These are phyloP conservation scores for Pisolithus orientalis DNA, from an alignment of 768 basidiomycete species.

Conservation along the genomic window DNA sequence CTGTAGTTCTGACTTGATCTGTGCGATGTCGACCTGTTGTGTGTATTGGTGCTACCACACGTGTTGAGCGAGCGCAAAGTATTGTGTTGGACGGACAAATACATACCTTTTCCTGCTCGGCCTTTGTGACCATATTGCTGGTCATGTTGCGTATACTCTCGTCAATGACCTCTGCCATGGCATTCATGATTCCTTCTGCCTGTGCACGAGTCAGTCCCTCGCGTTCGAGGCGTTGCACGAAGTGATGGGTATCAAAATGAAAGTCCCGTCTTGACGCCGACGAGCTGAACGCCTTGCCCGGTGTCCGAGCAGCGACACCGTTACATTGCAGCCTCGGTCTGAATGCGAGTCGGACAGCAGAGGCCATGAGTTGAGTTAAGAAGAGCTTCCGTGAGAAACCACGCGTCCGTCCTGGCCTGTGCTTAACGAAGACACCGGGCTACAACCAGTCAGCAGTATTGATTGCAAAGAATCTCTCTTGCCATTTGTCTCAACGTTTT, in stretches of 20 bases:
- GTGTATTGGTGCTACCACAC: conserved; percentile 76
- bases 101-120: conserved; percentile 91
- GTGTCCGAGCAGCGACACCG: not conserved
- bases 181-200: conserved; percentile 95
- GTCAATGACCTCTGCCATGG: conserved; percentile 95
- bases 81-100: not conserved
- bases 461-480: no score
- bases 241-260: conserved; percentile 95
- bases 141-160: conserved; percentile 97
- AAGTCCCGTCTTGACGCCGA: conserved; percentile 38
- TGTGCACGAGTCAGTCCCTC: conserved; percentile 87
- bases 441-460: no score
- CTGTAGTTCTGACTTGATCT: conserved; percentile 93
- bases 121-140: conserved; percentile 90
- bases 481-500: no score
- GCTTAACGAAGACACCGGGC: no score
- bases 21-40: conserved; percentile 94
- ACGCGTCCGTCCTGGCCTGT: not conserved
- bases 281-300: conserved; percentile 23
- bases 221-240: conserved; percentile 83
- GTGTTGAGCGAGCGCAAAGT: not conserved
- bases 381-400: no score
- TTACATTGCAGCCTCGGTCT: no score
- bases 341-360: no score
- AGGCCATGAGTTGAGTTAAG: no score